Evolutionary conservation across 176 grass and related monocot species (phyloP), one percentile per base, ranked within the genome.

Genomic region (Lolium rigidum): DNA sequence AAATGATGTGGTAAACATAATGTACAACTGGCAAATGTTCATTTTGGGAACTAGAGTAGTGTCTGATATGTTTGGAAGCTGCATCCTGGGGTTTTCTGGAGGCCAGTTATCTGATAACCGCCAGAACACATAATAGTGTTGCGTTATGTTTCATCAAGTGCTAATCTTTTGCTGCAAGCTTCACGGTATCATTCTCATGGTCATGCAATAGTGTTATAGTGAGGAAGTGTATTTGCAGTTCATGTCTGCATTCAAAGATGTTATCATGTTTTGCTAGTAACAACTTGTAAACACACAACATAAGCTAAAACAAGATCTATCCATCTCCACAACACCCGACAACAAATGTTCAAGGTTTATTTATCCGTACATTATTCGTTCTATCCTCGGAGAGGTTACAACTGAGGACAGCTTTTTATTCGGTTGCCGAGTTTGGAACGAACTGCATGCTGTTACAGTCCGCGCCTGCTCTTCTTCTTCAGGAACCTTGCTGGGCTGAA

Each of bases 401-500:
- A 35, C 14, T 3, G 7, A 47, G 44, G 57, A 10, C 16, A 78
- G 37, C 72, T 28, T 79, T 78, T 87, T 78, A 90, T 86, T 83
- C 74, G 26, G 13, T 28, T 57, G 22, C 14, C 83, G 76, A 21
- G 50, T 26, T 37, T 80, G 60, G 63, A 81, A 31, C 70, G 28
- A 73, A 41, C 79, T 47, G 60, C 18, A 89, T 21, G 79, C 18
- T 0, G 57, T 79, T 38, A 82, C 31, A 50, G 54, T 72, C 79
- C 77, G 55, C 80, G 76, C 55, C 71, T 83, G 60, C 77, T 86
- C 52, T 70, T 83, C 39, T 56, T 92, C 25, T 78, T 87, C 62
- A 91, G 61, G 63, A 98, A 98, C 58, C 93, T 94, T 14, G 86
- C 59, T 22, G 94, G 91, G 72, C 87, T 90, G 69, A 95, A 98